These are phyloP conservation scores for Coemansia sp. DNA, from an alignment of 192 early-diverging fungal genomes.

Conservation along the genomic window DNA sequence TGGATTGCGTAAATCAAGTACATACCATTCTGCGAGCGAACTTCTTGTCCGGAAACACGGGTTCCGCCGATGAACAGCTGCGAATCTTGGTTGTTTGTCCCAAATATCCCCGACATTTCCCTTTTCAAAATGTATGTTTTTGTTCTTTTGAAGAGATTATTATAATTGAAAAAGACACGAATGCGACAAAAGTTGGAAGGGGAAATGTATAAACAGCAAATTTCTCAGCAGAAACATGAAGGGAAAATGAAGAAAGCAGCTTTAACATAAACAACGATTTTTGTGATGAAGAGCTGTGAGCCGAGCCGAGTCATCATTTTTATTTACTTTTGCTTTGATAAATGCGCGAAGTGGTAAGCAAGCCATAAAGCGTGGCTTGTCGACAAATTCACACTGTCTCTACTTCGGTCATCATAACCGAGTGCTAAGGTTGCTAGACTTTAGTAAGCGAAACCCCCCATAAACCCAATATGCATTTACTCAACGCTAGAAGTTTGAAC, in stretches of 20 bases:
- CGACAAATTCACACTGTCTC: too few species aligned
- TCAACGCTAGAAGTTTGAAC: too few species aligned
- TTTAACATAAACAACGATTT: conserved; percentile 1
- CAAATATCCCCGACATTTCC: conserved; percentile 53
- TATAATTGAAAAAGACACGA: background rate
- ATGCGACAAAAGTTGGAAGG: background rate
- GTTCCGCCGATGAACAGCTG: conserved; percentile 85
- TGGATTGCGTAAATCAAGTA: background rate
- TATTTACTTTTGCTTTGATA: background rate
- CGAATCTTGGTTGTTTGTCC: conserved; percentile 53
- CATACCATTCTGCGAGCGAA: conserved; percentile 94
- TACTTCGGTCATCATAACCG: too few species aligned
- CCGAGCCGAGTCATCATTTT: conserved; percentile 1
- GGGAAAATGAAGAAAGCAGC: background rate
- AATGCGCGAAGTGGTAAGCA: too few species aligned
- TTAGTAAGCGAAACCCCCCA: too few species aligned
- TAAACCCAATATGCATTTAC: too few species aligned
- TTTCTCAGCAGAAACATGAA: conserved; percentile 3
- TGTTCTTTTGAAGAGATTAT: conserved; percentile 4
- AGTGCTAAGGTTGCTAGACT: too few species aligned
- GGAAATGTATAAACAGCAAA: background rate
- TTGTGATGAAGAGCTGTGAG: background rate
- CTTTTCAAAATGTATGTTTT: background rate
- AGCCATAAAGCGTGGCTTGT: too few species aligned
- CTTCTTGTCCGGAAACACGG: conserved; percentile 87